Percentiles rank a stretch among this genome's conserved stretches.
Evolutionary conservation across 225 moss, liverwort and hornwort genomes (phyloP).

Genomic region (Physcomitrium patens): DNA sequence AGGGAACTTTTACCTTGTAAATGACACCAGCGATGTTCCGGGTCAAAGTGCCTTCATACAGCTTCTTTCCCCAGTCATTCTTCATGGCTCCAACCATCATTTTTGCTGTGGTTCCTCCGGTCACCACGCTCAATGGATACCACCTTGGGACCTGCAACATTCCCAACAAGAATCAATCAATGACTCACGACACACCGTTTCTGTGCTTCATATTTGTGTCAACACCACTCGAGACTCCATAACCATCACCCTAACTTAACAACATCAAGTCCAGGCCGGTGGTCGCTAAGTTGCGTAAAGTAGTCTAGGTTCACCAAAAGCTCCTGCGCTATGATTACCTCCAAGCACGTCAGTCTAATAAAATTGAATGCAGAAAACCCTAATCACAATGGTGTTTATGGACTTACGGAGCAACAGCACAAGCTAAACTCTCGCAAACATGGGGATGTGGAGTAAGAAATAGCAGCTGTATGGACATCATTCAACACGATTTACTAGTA

Average conservation of each 20-base stretch:
- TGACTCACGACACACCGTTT: background rate
- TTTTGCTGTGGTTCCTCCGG: conserved; percentile 99
- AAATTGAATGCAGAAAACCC: background rate
- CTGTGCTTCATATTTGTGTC: background rate
- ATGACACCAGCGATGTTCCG: conserved; percentile 93
- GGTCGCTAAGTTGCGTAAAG: background rate
- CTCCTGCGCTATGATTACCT: background rate
- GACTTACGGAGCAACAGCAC: conserved; percentile 11
- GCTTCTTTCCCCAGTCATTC: conserved; percentile 92
- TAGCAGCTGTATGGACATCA: background rate
- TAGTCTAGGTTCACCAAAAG: background rate
- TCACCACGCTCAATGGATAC: conserved; percentile 93
- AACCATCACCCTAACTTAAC: conserved; percentile 19
- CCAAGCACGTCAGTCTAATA: background rate
- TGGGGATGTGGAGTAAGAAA: background rate
- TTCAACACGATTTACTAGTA: conserved; percentile 1
- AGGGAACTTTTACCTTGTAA: conserved; percentile 68
- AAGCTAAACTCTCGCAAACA: background rate
- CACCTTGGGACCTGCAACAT: conserved; percentile 83
- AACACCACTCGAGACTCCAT: background rate
- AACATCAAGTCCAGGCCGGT: background rate
- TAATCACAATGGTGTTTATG: background rate
- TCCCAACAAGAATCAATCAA: background rate
- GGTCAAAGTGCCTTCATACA: conserved; percentile 88
- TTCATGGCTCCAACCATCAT: conserved; percentile 94